phyloP scores from a whole-genome alignment of 129 eudicot species.

The Chrysanthemum lavandulifolium region DNA sequence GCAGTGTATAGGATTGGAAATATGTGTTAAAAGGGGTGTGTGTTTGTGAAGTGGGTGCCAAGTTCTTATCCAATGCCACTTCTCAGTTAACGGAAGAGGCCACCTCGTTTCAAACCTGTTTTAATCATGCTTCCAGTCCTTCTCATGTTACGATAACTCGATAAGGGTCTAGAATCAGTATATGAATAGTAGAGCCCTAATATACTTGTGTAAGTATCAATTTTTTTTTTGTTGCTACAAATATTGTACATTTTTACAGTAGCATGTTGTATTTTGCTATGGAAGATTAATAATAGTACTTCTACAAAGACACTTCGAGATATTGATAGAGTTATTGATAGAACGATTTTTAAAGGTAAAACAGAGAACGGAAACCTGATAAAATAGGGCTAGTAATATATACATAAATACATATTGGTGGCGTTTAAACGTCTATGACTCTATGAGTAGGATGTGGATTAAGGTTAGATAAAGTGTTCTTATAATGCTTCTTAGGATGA shows the following conservation, averaged over 20 bases:
- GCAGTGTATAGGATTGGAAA: neutral
- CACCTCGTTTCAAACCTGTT: constrained; percentile 13
- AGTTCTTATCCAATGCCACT: neutral
- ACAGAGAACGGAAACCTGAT: neutral
- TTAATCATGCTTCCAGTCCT: constrained; percentile 7
- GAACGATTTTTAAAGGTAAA: neutral
- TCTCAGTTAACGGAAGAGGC: neutral
- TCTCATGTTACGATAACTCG: neutral
- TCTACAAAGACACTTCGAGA: too few relatives aligned
- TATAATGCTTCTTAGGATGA: too few relatives aligned
- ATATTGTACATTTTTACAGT: neutral
- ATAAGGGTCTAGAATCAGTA: neutral
- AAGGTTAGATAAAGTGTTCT: too few relatives aligned
- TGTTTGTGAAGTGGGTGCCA: neutral
- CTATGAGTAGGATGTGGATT: too few relatives aligned
- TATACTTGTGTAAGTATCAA: neutral
- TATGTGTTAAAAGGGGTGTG: neutral
- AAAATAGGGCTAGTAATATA: neutral
- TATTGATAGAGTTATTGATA: too few relatives aligned
- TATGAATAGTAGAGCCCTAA: constrained; percentile 9
- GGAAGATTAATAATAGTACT: neutral
- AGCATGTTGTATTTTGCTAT: neutral
- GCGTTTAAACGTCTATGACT: too few relatives aligned
- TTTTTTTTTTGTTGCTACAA: neutral
- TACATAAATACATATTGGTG: too few relatives aligned